Conservation (phyloP, 768 basidiomycete genomes). For the Tricholoma bakamatsutake region DNA sequence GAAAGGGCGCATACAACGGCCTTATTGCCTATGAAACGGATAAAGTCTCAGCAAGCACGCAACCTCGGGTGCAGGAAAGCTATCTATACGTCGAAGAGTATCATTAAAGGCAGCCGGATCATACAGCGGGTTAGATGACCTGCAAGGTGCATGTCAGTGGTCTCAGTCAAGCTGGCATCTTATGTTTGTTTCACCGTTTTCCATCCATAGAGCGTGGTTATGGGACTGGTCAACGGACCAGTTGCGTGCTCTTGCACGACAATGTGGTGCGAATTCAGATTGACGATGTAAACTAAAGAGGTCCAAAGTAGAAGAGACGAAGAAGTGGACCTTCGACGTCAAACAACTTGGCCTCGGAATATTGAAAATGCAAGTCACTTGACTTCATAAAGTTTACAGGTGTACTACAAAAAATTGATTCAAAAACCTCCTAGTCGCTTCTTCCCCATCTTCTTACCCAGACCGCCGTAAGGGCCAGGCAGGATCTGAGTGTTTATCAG, state of each 20-base stretch:
- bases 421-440: slow-evolving; percentile 76
- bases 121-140: slow-evolving; percentile 58
- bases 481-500: slow-evolving; percentile 64
- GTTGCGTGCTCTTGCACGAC: slow-evolving; percentile 68
- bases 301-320: slow-evolving; percentile 2
- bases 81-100: slow-evolving; percentile 54
- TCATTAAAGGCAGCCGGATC: slow-evolving; percentile 58
- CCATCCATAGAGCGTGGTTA: slow-evolving; percentile 74
- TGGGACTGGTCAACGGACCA: slow-evolving; percentile 64
- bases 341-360: slow-evolving; percentile 2
- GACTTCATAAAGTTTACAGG: slow-evolving; percentile 8
- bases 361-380: slow-evolving; percentile 26
- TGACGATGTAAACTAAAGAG: slow-evolving; percentile 9
- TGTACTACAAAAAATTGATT: slow-evolving; percentile 8
- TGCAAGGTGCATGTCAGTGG: slow-evolving; percentile 25
- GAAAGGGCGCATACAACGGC: slow-evolving; percentile 86
- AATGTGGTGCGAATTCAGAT: slow-evolving; percentile 11
- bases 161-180: slow-evolving; percentile 7
- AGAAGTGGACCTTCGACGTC: background rate
- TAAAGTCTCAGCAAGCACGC: slow-evolving; percentile 12
- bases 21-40: slow-evolving; percentile 57
- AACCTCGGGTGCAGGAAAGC: slow-evolving; percentile 2
- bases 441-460: slow-evolving; percentile 48
- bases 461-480: slow-evolving; percentile 67
- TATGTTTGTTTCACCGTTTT: slow-evolving; percentile 40